Percentiles rank a stretch among this genome's conserved stretches.
phyloP scores from a whole-genome alignment of 768 basidiomycete genomes.

The Naganishia vishniacii region DNA sequence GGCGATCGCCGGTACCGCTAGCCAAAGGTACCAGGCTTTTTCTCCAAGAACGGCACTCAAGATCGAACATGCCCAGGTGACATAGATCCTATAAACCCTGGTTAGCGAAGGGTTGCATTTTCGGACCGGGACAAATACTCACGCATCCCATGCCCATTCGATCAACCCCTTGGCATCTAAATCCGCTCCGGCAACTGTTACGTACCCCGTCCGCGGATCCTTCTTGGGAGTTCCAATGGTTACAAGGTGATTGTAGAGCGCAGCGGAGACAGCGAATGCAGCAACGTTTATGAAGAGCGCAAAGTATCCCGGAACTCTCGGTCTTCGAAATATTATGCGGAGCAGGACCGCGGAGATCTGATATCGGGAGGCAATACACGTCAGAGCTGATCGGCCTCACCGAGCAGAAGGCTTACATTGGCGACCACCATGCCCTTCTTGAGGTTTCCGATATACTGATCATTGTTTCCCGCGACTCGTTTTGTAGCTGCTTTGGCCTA shows the following conservation, averaged over 20 bases:
- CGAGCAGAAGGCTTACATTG: slow-evolving; percentile 34
- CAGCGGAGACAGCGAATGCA: slow-evolving; percentile 30
- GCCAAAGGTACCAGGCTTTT: slow-evolving; percentile 44
- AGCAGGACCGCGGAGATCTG: slow-evolving; percentile 25
- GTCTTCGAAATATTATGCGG: slow-evolving; percentile 1
- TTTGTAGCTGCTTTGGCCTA: slow-evolving; percentile 47
- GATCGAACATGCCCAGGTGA: slow-evolving; percentile 44
- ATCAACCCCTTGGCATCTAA: slow-evolving; percentile 40
- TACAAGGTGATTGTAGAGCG: slow-evolving; percentile 40
- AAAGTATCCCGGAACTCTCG: slow-evolving; percentile 5
- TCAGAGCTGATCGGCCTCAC: slow-evolving; percentile 14
- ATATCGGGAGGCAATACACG: not conserved
- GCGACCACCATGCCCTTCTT: slow-evolving; percentile 37
- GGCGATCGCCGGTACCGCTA: slow-evolving; percentile 43
- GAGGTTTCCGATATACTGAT: slow-evolving; percentile 38
- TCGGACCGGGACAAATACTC: slow-evolving; percentile 22
- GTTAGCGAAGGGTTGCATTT: not conserved
- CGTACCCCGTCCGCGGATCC: slow-evolving; percentile 26
- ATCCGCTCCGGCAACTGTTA: slow-evolving; percentile 41
- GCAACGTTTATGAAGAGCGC: slow-evolving; percentile 20
- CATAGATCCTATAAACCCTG: slow-evolving; percentile 35
- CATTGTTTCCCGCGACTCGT: slow-evolving; percentile 43
- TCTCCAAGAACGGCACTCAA: slow-evolving; percentile 40
- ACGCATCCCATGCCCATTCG: slow-evolving; percentile 47
- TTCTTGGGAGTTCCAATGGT: slow-evolving; percentile 37